Evolutionary conservation across 768 basidiomycete genomes (phyloP).

Genomic region (Tricholoma terreum): DNA sequence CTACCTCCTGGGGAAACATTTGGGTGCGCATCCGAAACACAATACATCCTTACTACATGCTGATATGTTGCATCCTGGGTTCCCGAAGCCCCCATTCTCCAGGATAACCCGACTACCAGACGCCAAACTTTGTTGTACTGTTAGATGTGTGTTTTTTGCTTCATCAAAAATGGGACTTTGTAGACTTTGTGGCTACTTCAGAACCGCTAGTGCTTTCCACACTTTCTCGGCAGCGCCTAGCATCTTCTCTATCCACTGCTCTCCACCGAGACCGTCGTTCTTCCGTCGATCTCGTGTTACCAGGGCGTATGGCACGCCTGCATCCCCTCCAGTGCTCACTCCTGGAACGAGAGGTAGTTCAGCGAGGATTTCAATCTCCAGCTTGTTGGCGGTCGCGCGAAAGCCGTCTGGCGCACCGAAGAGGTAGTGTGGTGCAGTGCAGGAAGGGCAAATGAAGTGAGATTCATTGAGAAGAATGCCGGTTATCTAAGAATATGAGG

Average conservation of each 20-base stretch:
- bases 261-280: constrained; percentile 11
- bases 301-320: constrained; percentile 37
- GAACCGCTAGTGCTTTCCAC: constrained; percentile 4
- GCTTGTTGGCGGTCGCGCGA: constrained; percentile 49
- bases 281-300: constrained; percentile 9
- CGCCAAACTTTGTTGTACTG: not conserved
- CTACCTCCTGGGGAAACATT: constrained; percentile 23
- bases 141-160: not conserved
- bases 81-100: not conserved
- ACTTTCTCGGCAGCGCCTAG: constrained; percentile 10
- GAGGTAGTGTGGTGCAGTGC: constrained; percentile 57
- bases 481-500: constrained; percentile 53
- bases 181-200: not conserved
- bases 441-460: constrained; percentile 75
- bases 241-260: constrained; percentile 17
- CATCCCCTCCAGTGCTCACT: constrained; percentile 72
- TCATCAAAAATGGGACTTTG: not conserved
- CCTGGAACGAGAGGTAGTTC: constrained; percentile 78
- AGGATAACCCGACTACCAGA: not conserved
- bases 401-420: constrained; percentile 73
- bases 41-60: not conserved
- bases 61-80: not conserved
- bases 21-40: constrained; percentile 16
- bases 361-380: constrained; percentile 66
- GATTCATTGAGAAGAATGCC: constrained; percentile 89